Percentiles rank a stretch among this genome's conserved stretches.
phyloP scores from a whole-genome alignment of 2,329 filamentous ascomycete species.

The Pseudocercospora cruenta region DNA sequence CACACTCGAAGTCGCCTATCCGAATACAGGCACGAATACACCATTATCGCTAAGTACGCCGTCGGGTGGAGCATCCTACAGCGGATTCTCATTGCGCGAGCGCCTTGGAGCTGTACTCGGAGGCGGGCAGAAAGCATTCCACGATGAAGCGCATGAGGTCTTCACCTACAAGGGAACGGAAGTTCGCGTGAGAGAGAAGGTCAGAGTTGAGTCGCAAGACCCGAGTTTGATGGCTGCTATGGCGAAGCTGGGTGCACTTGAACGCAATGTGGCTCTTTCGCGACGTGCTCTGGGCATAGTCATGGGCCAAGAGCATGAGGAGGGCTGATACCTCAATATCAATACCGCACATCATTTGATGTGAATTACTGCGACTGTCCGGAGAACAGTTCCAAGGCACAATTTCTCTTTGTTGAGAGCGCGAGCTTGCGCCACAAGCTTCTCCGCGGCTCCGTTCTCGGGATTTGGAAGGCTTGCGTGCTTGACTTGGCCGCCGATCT shows the following conservation, averaged over 20 bases:
- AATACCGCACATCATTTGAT: neutral
- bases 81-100: slow-evolving; percentile 62
- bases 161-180: slow-evolving; percentile 73
- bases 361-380: neutral
- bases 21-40: slow-evolving; percentile 40
- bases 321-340: slow-evolving; percentile 20
- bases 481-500: slow-evolving; percentile 11
- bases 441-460: slow-evolving; percentile 5
- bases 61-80: slow-evolving; percentile 43
- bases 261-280: slow-evolving; percentile 71
- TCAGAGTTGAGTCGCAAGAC: slow-evolving; percentile 85
- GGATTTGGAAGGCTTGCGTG: neutral
- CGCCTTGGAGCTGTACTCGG: slow-evolving; percentile 55
- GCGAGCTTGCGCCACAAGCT: slow-evolving; percentile 7
- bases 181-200: slow-evolving; percentile 86
- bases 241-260: slow-evolving; percentile 79
- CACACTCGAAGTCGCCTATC: slow-evolving; percentile 61
- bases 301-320: slow-evolving; percentile 65
- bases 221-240: slow-evolving; percentile 81
- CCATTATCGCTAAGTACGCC: slow-evolving; percentile 30
- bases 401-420: slow-evolving; percentile 3
- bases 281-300: slow-evolving; percentile 74
- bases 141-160: slow-evolving; percentile 72
- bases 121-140: slow-evolving; percentile 43
- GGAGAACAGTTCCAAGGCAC: slow-evolving; percentile 6